Conservation (phyloP, 768 basidiomycete genomes). For the Boletellus ananiceps region DNA sequence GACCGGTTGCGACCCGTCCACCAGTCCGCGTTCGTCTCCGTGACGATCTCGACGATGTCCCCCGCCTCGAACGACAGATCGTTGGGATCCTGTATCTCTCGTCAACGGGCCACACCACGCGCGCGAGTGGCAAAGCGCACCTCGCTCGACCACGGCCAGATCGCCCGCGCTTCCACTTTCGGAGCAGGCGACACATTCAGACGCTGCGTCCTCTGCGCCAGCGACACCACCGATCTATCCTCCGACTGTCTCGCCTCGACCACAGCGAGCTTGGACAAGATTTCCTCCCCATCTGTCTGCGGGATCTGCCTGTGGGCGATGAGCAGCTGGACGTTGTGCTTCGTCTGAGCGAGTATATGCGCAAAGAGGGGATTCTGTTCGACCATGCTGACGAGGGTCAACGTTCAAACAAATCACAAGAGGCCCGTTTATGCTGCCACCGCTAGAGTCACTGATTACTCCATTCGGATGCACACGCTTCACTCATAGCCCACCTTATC, state of each 20-base stretch:
- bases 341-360: conserved; percentile 44
- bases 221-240: conserved; percentile 13
- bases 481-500: no score
- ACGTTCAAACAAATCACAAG: background rate
- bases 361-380: conserved; percentile 22
- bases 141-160: conserved; percentile 31
- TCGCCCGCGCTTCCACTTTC: conserved; percentile 27
- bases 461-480: conserved; percentile 4
- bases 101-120: conserved; percentile 5
- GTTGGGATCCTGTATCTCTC: conserved; percentile 53
- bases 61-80: conserved; percentile 74
- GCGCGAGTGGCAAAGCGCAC: conserved; percentile 9
- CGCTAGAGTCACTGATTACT: conserved; percentile 17
- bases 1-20: conserved; percentile 69
- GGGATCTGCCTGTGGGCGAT: conserved; percentile 40
- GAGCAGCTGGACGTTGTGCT: conserved; percentile 45
- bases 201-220: conserved; percentile 21
- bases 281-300: conserved; percentile 35
- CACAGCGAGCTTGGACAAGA: conserved; percentile 36
- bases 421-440: conserved; percentile 10
- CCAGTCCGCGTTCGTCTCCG: conserved; percentile 87
- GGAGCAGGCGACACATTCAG: conserved; percentile 24
- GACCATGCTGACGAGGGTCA: conserved; percentile 18
- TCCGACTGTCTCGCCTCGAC: conserved; percentile 20
- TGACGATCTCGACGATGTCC: conserved; percentile 73